Evolutionary conservation across 2,329 filamentous ascomycete genomes (phyloP), one percentile per base, ranked within the genome.

Genomic region (Cladosporium austrohemisphaericum): DNA sequence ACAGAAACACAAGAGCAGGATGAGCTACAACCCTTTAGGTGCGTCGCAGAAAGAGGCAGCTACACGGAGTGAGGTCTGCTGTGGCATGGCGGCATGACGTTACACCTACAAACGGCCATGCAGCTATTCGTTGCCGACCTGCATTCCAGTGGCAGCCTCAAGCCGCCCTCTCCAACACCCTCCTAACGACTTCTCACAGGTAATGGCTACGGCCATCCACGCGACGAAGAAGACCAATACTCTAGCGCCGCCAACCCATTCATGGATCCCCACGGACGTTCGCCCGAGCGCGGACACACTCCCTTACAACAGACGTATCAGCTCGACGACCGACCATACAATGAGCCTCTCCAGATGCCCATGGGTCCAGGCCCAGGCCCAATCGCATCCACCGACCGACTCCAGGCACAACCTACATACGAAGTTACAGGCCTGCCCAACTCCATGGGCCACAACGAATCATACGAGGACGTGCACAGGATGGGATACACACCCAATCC

Each of bases 371-470:
- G 76, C 38, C 68, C 74, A 22, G 69, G 68, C 19, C 64, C 68
- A 41, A 69, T 73, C 52, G 84, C 81, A 16, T 81, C 85, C 1
- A 84, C 82, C 61, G 92, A 97, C 70, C 78, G 84, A 50, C 74
- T 97, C 44, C 82, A 86, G 51, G 78, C 91, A 56, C 91, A 96
- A 68, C 88, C 89, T 41, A 92, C 91, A 50, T 88, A 87, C 65
- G 86, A 84, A 3, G 84, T 88, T 18, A 78, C 84, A 56, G 83
- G 85, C 63, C 78, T 88, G 31, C 69, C 76, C 41, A 76, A 77
- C 58, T 81, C 81, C 11, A 85, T 80, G 60, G 77, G 80, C 14
- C 79, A 83, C 60, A 78, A 79, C 61, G 77, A 84, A 57, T 72
- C 74, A 48, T 84, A 81, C 64, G 79, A 83, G 54, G 67, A 74